Percentiles rank a stretch among this genome's conserved stretches.
These are phyloP conservation scores for Agrostemma githago DNA, from an alignment of 148 eudicot species.

Conservation along the genomic window DNA sequence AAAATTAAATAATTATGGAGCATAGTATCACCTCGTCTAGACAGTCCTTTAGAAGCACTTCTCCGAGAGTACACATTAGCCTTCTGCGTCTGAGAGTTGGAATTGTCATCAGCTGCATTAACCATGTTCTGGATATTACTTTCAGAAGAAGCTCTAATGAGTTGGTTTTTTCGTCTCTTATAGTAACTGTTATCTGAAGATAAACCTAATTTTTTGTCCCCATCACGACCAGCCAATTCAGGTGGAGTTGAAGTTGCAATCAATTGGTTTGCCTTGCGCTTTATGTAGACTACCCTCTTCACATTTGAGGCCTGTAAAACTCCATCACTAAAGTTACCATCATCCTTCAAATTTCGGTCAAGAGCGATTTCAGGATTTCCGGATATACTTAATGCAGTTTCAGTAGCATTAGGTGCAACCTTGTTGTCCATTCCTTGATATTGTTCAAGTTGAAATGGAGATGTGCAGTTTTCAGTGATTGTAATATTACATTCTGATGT, in stretches of 20 bases:
- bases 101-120: constrained; percentile 24
- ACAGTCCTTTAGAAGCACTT: constrained; percentile 38
- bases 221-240: constrained; percentile 30
- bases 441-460: constrained; percentile 32
- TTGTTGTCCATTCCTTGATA: constrained; percentile 28
- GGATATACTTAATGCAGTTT: constrained; percentile 26
- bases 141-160: constrained; percentile 59
- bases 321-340: constrained; percentile 41
- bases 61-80: constrained; percentile 28
- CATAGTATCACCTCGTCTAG: constrained; percentile 39
- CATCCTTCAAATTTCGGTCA: constrained; percentile 32
- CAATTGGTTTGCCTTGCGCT: constrained; percentile 76
- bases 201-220: constrained; percentile 32
- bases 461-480: constrained; percentile 27
- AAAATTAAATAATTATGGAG: not conserved
- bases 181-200: constrained; percentile 58
- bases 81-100: constrained; percentile 28
- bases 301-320: constrained; percentile 24
- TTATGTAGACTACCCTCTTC: constrained; percentile 52
- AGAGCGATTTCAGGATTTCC: constrained; percentile 34
- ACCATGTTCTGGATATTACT: constrained; percentile 33
- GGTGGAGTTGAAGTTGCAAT: constrained; percentile 60
- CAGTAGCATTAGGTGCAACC: constrained; percentile 25
- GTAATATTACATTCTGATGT: constrained; percentile 24
- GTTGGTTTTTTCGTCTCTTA: constrained; percentile 76